Percentiles rank a stretch among this genome's conserved stretches.
These are phyloP conservation scores for Kwoniella sp. DNA, from an alignment of 768 basidiomycete genomes.

Conservation along the genomic window DNA sequence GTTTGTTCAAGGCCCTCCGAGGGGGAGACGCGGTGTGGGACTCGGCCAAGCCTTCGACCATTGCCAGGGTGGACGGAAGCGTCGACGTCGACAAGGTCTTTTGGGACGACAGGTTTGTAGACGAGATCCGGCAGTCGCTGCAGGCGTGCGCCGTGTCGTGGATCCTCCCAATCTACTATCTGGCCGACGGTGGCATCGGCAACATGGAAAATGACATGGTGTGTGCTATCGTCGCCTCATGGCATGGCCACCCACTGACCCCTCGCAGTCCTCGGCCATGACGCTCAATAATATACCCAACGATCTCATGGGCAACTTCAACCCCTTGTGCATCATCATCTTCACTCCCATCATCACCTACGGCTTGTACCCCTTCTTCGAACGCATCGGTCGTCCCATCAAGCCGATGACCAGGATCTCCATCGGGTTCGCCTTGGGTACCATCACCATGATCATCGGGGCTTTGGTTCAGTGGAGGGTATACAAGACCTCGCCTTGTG, in stretches of 20 bases:
- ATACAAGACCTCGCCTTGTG: slow-evolving; percentile 42
- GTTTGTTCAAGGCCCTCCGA: slow-evolving; percentile 16
- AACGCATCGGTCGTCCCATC: slow-evolving; percentile 14
- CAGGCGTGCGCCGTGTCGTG: slow-evolving; percentile 45
- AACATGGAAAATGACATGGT: slow-evolving; percentile 38
- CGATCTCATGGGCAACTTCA: slow-evolving; percentile 45
- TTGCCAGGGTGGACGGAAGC: slow-evolving; percentile 4
- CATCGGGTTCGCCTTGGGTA: slow-evolving; percentile 18
- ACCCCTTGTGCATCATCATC: slow-evolving; percentile 34
- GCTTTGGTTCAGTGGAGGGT: slow-evolving; percentile 48
- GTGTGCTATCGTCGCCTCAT: slow-evolving; percentile 2
- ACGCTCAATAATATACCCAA: slow-evolving; percentile 41
- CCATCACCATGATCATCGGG: slow-evolving; percentile 35
- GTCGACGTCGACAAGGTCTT: slow-evolving; percentile 24
- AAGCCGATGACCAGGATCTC: slow-evolving; percentile 15
- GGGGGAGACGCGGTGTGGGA: slow-evolving; percentile 40
- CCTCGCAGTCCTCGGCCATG: slow-evolving; percentile 30
- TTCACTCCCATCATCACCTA: slow-evolving; percentile 44
- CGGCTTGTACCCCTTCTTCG: slow-evolving; percentile 24
- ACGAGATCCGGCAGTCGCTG: slow-evolving; percentile 42
- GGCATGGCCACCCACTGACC: slow-evolving; percentile 34
- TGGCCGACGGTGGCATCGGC: slow-evolving; percentile 45
- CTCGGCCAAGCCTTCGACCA: slow-evolving; percentile 35
- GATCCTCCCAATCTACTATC: slow-evolving; percentile 45
- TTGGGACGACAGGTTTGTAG: slow-evolving; percentile 50